Conservation (phyloP, 345 rosid genomes). For the Aurinia saxatilis region DNA sequence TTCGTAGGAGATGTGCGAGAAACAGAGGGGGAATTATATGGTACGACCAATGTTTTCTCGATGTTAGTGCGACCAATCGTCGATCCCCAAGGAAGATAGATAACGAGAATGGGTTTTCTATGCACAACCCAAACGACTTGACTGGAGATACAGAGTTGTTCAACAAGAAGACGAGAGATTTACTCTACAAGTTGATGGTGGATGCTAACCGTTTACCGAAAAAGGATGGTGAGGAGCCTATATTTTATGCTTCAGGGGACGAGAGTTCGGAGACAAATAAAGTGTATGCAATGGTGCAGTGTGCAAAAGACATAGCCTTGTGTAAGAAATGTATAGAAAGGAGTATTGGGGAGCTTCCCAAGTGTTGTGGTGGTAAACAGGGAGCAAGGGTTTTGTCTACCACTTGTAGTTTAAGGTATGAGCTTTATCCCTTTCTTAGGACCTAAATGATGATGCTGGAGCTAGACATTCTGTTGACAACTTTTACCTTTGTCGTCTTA, state of each 20-base stretch:
- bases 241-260: background rate
- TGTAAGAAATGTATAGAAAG: conserved; percentile 6
- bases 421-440: conserved; percentile 10
- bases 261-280: background rate
- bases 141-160: conserved; percentile 19
- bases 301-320: background rate
- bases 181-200: conserved; percentile 22
- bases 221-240: too few relatives aligned
- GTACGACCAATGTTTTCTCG: conserved; percentile 47
- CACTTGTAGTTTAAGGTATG: background rate
- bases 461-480: background rate
- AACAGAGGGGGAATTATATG: conserved; percentile 33
- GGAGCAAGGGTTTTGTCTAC: background rate
- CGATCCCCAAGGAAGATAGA: background rate
- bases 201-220: background rate
- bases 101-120: background rate
- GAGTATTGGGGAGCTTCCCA: conserved; percentile 12
- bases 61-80: conserved; percentile 25
- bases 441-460: conserved; percentile 8
- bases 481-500: background rate
- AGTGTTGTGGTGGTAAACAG: conserved; percentile 11
- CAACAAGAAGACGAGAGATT: conserved; percentile 24
- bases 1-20: conserved; percentile 27
- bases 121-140: conserved; percentile 15
- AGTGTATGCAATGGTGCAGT: background rate